Percentiles rank a stretch among this genome's conserved stretches.
Evolutionary conservation across 306 rosid species (phyloP).

Genomic region (Acacia melanoxylon): DNA sequence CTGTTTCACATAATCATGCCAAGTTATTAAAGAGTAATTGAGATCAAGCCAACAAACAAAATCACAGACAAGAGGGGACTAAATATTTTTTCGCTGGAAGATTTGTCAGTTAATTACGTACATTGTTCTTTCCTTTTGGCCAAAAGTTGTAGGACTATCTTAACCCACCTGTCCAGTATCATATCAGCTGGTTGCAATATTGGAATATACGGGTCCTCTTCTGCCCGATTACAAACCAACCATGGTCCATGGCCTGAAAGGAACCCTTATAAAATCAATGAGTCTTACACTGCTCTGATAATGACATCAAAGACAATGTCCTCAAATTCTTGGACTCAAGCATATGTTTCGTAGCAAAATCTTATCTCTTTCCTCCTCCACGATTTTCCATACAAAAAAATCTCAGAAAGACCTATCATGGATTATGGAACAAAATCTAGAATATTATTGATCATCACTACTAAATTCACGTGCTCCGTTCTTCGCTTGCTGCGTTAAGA

Average conservation of each 20-base stretch:
- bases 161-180: constrained; percentile 25
- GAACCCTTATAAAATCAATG: constrained; percentile 28
- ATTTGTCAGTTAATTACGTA: background rate
- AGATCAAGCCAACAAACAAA: background rate
- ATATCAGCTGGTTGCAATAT: background rate
- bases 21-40: background rate
- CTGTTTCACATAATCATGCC: background rate
- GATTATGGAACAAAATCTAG: constrained; percentile 26
- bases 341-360: constrained; percentile 33
- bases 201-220: constrained; percentile 23
- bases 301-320: constrained; percentile 33
- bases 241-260: constrained; percentile 36
- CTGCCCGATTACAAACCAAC: constrained; percentile 11
- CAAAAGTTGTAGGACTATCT: background rate
- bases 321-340: constrained; percentile 37
- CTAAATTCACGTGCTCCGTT: background rate
- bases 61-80: background rate
- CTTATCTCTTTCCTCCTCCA: constrained; percentile 16
- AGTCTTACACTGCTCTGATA: constrained; percentile 30
- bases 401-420: constrained; percentile 5
- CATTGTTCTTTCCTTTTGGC: background rate
- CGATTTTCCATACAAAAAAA: constrained; percentile 18
- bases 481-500: background rate
- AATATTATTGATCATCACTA: background rate
- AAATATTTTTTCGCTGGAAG: background rate